These are phyloP conservation scores for Athelia psychrophila DNA, from an alignment of 1,284 basidiomycete genomes.

Conservation along the genomic window DNA sequence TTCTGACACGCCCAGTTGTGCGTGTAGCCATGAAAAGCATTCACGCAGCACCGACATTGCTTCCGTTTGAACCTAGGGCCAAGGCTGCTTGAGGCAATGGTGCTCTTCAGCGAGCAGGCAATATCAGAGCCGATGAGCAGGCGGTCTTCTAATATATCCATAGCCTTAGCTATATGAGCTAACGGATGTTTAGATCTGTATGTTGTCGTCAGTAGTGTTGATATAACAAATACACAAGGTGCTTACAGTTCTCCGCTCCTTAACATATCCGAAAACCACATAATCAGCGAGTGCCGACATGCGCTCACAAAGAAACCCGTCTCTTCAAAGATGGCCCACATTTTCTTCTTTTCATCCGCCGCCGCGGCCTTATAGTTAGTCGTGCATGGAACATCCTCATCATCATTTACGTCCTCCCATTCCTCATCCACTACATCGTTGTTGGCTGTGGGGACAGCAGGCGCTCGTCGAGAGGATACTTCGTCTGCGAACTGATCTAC, in stretches of 20 bases:
- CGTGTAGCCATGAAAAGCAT: slow-evolving; percentile 30
- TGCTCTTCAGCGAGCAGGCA: slow-evolving; percentile 26
- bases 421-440: slow-evolving; percentile 1
- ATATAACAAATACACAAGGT: slow-evolving; percentile 1
- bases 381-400: slow-evolving; percentile 9
- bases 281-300: slow-evolving; percentile 30
- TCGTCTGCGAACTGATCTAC: slow-evolving; percentile 23
- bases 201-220: background rate
- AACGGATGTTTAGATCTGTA: slow-evolving; percentile 34
- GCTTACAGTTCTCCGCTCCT: slow-evolving; percentile 33
- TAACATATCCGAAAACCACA: slow-evolving; percentile 32
- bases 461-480: slow-evolving; percentile 9
- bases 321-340: slow-evolving; percentile 27
- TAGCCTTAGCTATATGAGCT: slow-evolving; percentile 20
- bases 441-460: background rate
- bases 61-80: slow-evolving; percentile 5
- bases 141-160: slow-evolving; percentile 17
- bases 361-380: slow-evolving; percentile 22
- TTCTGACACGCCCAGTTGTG: slow-evolving; percentile 33
- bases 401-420: background rate
- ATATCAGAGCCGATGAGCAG: slow-evolving; percentile 32
- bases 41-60: slow-evolving; percentile 12
- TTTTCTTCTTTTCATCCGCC: slow-evolving; percentile 22
- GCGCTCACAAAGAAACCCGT: slow-evolving; percentile 29
- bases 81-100: slow-evolving; percentile 22